phyloP scores from a whole-genome alignment of 352 stramenopile genomes.

The Globisporangium perplexum region DNA sequence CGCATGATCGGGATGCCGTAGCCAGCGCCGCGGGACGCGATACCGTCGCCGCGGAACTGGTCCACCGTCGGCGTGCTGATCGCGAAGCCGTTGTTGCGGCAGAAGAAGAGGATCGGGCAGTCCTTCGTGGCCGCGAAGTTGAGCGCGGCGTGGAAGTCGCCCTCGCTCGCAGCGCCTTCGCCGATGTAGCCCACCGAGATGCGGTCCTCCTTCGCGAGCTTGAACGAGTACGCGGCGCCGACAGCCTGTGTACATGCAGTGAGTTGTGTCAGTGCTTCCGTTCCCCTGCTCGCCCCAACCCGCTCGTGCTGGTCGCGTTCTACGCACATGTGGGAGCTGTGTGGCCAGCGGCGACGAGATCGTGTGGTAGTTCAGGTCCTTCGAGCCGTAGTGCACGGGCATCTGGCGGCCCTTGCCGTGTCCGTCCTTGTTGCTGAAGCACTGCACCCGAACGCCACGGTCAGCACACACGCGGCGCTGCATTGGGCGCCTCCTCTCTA shows the following conservation, averaged over 20 bases:
- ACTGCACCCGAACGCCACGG: slow-evolving; percentile 26
- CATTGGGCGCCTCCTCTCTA: no score
- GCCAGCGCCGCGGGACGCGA: slow-evolving; percentile 89
- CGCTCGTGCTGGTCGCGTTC: neutral
- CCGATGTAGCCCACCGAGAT: slow-evolving; percentile 96
- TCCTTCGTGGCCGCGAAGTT: slow-evolving; percentile 97
- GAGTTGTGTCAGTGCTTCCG: no score
- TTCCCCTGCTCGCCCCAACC: neutral
- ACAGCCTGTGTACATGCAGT: slow-evolving; percentile 73
- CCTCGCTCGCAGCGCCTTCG: slow-evolving; percentile 95
- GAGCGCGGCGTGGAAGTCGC: slow-evolving; percentile 96
- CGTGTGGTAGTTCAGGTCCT: slow-evolving; percentile 95
- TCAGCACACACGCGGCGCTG: neutral
- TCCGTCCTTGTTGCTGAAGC: slow-evolving; percentile 95
- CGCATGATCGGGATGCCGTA: slow-evolving; percentile 97
- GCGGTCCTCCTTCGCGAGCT: slow-evolving; percentile 88
- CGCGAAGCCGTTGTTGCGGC: slow-evolving; percentile 98
- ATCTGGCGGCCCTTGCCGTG: slow-evolving; percentile 96
- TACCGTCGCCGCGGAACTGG: slow-evolving; percentile 97
- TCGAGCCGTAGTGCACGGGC: slow-evolving; percentile 97
- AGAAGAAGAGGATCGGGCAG: slow-evolving; percentile 96
- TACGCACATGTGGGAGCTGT: slow-evolving; percentile 90
- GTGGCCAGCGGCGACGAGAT: slow-evolving; percentile 97
- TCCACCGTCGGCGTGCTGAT: slow-evolving; percentile 95
- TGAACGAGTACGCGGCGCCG: slow-evolving; percentile 95